Conservation (phyloP, 2,329 filamentous ascomycete genomes). For the Colletotrichum paranaense region DNA sequence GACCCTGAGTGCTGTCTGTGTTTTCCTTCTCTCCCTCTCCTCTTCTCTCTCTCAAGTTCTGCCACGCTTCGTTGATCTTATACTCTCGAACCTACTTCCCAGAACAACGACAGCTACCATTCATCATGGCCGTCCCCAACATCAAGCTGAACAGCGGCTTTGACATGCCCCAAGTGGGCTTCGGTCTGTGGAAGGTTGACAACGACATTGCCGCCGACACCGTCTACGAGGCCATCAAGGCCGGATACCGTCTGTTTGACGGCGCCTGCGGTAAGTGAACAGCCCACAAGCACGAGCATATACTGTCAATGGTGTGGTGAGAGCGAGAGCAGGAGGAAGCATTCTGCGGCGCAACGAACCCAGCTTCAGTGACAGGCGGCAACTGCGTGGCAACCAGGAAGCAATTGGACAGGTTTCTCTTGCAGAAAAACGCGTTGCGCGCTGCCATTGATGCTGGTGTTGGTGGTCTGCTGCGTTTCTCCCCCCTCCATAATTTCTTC, state of each 20-base stretch:
- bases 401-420: background rate
- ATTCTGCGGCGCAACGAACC: background rate
- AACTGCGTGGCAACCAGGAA: too few relatives aligned
- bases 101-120: conserved; percentile 3
- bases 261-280: conserved; percentile 66
- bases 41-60: conserved; percentile 13
- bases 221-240: conserved; percentile 80
- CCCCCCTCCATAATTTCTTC: conserved; percentile 14
- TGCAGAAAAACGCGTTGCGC: background rate
- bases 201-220: conserved; percentile 78
- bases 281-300: background rate
- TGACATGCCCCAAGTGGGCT: conserved; percentile 81
- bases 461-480: conserved; percentile 7
- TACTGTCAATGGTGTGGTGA: background rate
- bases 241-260: conserved; percentile 70
- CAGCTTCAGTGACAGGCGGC: background rate
- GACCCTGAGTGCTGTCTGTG: background rate
- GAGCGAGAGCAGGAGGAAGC: background rate
- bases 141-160: conserved; percentile 74
- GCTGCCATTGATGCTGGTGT: background rate
- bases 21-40: background rate
- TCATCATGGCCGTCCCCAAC: conserved; percentile 49
- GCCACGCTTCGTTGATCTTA: background rate
- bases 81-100: background rate
- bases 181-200: conserved; percentile 87